A percentile compares a stretch with the other conserved stretches of the same genome.
phyloP scores from a whole-genome alignment of 148 eudicot genomes.

The Camellia japonica region DNA sequence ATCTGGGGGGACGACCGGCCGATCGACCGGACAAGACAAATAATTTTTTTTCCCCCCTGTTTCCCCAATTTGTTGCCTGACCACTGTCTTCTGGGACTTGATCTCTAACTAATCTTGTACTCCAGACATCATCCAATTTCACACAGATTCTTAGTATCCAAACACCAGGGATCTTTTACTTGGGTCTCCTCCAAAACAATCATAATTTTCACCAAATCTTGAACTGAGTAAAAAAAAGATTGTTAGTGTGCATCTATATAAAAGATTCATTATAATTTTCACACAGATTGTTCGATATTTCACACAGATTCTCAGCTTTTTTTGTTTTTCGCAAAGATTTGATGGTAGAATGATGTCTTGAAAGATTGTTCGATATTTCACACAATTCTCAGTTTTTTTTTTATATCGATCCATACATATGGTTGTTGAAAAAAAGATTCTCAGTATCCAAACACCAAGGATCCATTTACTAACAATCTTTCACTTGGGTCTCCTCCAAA shows the following conservation, averaged over 20 bases:
- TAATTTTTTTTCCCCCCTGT: too few species aligned
- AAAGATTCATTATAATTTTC: neutral
- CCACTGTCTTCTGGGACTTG: slow-evolving; percentile 34
- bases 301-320: too few species aligned
- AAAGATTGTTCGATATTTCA: too few species aligned
- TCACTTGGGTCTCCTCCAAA: neutral
- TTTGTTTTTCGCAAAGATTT: too few species aligned
- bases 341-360: too few species aligned
- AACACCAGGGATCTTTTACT: slow-evolving; percentile 18
- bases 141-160: slow-evolving; percentile 8
- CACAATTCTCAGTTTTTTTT: too few species aligned
- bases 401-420: too few species aligned
- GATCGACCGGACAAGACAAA: too few species aligned
- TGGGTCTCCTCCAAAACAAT: neutral
- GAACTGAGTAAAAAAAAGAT: slow-evolving; percentile 1
- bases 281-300: too few species aligned
- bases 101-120: slow-evolving; percentile 61
- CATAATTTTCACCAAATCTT: neutral
- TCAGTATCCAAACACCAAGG: slow-evolving; percentile 15
- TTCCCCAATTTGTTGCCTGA: too few species aligned
- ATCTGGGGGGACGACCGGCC: too few species aligned
- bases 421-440: slow-evolving; percentile 2
- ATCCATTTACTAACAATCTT: neutral
- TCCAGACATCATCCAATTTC: slow-evolving; percentile 36
- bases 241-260: neutral